Evolutionary conservation across 345 rosid species (phyloP), one percentile per base, ranked within the genome.

Genomic region (Cochlearia excelsa): DNA sequence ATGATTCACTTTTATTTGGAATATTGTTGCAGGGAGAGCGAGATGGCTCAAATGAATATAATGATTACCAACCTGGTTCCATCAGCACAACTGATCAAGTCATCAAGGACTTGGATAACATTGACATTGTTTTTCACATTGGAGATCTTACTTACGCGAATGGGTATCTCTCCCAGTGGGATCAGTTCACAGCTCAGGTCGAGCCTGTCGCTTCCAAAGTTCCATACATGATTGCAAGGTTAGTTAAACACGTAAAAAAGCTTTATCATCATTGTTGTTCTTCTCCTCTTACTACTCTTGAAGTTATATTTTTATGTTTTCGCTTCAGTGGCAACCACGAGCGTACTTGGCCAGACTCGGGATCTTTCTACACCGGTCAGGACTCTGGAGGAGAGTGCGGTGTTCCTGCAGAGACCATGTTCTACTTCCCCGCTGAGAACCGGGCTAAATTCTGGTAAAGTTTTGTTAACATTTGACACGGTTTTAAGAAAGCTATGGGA

Each of bases 131-230:
- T 54, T 82, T 84, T 70, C 95, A 82, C 72, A 84, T 84, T 28
- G 95, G 95, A 59, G 95, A 87, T 47, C 41, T 87, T 45, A 47
- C 80, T 2, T 87, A 87, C 70, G 44, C 95, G 7, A 87, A 87
- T 60, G 95, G 95, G 16, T 87, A 87, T 65, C 23, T 87, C 60
- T 84, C 95, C 1, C 86, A 87, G 69, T 87, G 95, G 95, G 95
- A 87, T 66, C 95, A 87, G 62, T 87, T 87, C 78, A 87, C 95
- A 10, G 79, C 95, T 34, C 91, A 87, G 73, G 82, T 87, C 8
- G 84, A 84, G 77, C 88, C 90, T 10, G 76, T 87, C 26, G 81
- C 91, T 61, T 82, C 90, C 30, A 75, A 61, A 0, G 80, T 82
- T 39, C 82, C 91, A 2, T 87, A 82, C 73, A 87, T 87, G 95